A percentile compares a stretch with the other conserved stretches of the same genome.
Conservation (phyloP, 805 yeast species). For the Nakazawaea ernobii region DNA sequence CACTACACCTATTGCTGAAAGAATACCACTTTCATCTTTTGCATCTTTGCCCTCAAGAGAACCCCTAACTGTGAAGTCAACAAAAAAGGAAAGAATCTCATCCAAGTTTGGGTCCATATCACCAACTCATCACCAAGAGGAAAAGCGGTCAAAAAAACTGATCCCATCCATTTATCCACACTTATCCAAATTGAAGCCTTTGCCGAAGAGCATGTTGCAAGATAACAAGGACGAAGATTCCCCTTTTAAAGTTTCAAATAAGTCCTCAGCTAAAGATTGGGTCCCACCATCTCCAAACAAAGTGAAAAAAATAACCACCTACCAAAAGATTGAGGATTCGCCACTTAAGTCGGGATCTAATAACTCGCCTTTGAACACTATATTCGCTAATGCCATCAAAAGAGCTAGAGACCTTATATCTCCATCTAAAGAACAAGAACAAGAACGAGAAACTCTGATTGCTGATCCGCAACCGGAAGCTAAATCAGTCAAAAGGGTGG, state of each 20-base stretch:
- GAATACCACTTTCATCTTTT: constrained; percentile 19
- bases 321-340: neutral
- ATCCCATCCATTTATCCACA: neutral
- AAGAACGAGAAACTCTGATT: neutral
- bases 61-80: constrained; percentile 23
- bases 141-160: neutral
- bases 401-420: constrained; percentile 6
- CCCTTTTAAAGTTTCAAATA: constrained; percentile 2
- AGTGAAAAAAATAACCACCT: neutral
- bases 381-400: constrained; percentile 8
- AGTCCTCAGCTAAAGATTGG: neutral
- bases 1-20: constrained; percentile 17
- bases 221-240: constrained; percentile 9
- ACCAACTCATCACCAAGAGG: constrained; percentile 9
- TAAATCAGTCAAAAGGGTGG: constrained; percentile 5
- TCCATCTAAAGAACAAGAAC: neutral
- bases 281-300: constrained; percentile 3
- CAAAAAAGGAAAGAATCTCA: constrained; percentile 14
- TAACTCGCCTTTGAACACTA: constrained; percentile 4
- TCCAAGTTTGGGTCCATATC: constrained; percentile 15
- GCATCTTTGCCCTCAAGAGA: constrained; percentile 24
- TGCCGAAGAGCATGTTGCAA: neutral
- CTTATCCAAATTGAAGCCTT: neutral
- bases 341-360: neutral
- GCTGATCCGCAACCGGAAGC: neutral